These are phyloP conservation scores for Rhododendron ferrugineum DNA, from an alignment of 148 eudicot species.

Conservation along the genomic window DNA sequence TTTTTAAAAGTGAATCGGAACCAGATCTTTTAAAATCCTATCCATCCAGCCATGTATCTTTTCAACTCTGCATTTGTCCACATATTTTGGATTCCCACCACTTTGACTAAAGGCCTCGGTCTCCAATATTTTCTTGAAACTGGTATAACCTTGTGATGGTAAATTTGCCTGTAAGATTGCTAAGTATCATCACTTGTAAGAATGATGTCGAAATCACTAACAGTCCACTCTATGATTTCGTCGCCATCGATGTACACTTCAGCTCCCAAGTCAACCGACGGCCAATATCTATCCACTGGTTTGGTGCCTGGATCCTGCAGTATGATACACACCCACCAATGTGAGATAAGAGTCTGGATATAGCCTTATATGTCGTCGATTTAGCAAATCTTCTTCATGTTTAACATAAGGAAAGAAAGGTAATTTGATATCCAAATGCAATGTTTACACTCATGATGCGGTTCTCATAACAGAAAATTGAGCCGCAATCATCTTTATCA, in stretches of 20 bases:
- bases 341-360: not conserved
- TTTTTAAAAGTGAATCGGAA: not conserved
- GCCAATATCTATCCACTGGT: constrained; percentile 34
- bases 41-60: not conserved
- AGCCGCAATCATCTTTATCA: too few species aligned
- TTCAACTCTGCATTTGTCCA: not conserved
- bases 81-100: not conserved
- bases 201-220: constrained; percentile 45
- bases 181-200: constrained; percentile 8
- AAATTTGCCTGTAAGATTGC: not conserved
- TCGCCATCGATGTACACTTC: constrained; percentile 29
- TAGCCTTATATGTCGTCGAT: not conserved
- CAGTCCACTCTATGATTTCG: constrained; percentile 39
- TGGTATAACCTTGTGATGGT: not conserved
- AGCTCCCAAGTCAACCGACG: constrained; percentile 41
- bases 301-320: constrained; percentile 55
- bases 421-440: not conserved
- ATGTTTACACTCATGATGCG: not conserved
- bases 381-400: not conserved
- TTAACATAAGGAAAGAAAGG: not conserved
- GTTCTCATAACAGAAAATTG: too few species aligned
- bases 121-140: not conserved
- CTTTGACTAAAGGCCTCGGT: not conserved
- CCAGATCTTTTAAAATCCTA: not conserved
- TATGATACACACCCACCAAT: not conserved